Evolutionary conservation across 306 rosid species (phyloP), one percentile per base, ranked within the genome.

Genomic region (Acacia melanoxylon): DNA sequence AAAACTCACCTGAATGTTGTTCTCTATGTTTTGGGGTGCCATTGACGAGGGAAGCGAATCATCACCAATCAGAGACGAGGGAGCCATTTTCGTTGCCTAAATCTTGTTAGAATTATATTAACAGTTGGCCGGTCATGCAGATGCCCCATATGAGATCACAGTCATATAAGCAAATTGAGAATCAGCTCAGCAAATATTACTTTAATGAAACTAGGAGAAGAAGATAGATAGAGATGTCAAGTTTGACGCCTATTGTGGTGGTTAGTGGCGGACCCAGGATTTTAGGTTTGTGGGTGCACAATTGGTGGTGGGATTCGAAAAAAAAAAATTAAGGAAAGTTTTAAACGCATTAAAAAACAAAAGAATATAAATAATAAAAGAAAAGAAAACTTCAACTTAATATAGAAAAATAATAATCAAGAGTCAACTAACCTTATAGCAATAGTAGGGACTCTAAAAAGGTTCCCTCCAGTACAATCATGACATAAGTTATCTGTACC

Each of bases 1-100:
- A 72, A 44, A 40, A 13, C 35, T 61, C 54, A 87, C 90, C 87
- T 84, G 87, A 54, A 84, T 54, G 68, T 75, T 85, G 0, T 27
- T 87, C 59, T 87, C 87, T 13, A 59, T 29, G 46, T 45, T 69
- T 40, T 78, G 81, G 10, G 68, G 22, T 20, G 48, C 61, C 45
- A 68, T 48, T 59, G 84, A 67, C 42, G 83, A 75, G 63, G 54
- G 62, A 52, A 40, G 75, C 5, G 72, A 68, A 74, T 54, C 81
- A 1, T 56, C 46, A 7, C 45, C 71, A 10, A 40, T 81, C 20
- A 71, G 71, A 75, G 82, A 74, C 69, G 85, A 67, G 68, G 87
- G 81, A 2, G 82, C 89, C 87, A 86, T 83, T 70, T 63, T 63
- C 10, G 35, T 61, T 11, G 35, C 19, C 33, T 11, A 59, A 59